A percentile compares a stretch with the other conserved stretches of the same genome.
Conservation (phyloP, 2,329 filamentous ascomycete genomes). For the Nemania sp. region DNA sequence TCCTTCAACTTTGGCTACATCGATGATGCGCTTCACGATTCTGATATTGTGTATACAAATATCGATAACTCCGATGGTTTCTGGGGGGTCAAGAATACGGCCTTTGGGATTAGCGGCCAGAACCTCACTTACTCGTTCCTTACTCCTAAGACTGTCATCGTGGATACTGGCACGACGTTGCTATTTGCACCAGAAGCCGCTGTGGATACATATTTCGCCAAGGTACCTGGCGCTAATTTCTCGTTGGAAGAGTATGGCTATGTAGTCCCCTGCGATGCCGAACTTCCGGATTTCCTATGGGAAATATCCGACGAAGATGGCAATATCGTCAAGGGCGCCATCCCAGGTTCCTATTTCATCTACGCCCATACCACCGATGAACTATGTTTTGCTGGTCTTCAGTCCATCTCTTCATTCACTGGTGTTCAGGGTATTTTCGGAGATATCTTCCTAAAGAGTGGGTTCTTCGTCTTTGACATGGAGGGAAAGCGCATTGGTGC, state of each 20-base stretch:
- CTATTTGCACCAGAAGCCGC: constrained; percentile 69
- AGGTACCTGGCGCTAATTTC: constrained; percentile 65
- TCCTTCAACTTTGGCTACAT: constrained; percentile 65
- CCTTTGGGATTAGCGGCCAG: constrained; percentile 52
- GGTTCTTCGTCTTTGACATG: constrained; percentile 79
- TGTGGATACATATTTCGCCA: constrained; percentile 69
- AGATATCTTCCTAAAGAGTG: constrained; percentile 81
- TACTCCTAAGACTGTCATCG: constrained; percentile 63
- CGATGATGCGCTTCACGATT: constrained; percentile 55
- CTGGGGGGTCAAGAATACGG: constrained; percentile 55
- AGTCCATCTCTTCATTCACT: constrained; percentile 61
- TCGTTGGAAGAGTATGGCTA: constrained; percentile 61
- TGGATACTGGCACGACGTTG: constrained; percentile 77
- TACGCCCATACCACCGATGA: constrained; percentile 64
- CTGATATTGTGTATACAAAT: constrained; percentile 59
- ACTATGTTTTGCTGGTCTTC: constrained; percentile 81
- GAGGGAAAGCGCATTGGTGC: constrained; percentile 59
- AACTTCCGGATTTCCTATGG: constrained; percentile 69
- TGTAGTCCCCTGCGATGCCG: constrained; percentile 67
- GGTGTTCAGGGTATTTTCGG: constrained; percentile 77
- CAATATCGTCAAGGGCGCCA: constrained; percentile 60
- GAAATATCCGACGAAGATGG: constrained; percentile 60
- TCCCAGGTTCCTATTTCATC: constrained; percentile 67
- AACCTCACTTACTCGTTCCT: constrained; percentile 54
- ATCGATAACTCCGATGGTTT: constrained; percentile 65